Evolutionary conservation across 306 rosid species (phyloP), one percentile per base, ranked within the genome.

Genomic region (Mucuna pruriens): DNA sequence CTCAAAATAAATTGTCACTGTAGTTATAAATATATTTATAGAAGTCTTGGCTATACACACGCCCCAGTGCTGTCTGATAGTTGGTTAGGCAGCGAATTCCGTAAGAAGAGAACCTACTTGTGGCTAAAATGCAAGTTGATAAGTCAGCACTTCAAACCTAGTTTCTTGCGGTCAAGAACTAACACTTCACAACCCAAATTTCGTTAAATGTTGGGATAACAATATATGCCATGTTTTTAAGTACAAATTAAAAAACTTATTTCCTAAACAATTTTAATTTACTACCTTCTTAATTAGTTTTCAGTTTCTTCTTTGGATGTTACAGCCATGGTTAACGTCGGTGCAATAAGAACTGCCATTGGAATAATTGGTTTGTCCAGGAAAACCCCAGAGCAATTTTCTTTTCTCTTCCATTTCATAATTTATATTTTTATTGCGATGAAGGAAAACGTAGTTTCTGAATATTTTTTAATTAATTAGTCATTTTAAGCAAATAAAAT

Each of bases 321-420:
- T 75, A 25, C 55, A 71, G 77, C 77, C 72, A 90, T 90, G 90
- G 84, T 54, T 71, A 66, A 36, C 79, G 8, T 68, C 23, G 76
- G 4, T 0, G 0, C 25, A 39, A 17, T 70, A 10, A 83, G 97
- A 80, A 84, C 82, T 2, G 4, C 16, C 0, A 1, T 93, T 20
- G 97, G 96, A 38, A 9, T 91, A 33, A 0, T 90, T 22, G 96
- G 97, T 93, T 31, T 54, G 89, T 75, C 25, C 17, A 1, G 16
- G 3, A 6, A 23, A 52, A 39, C 9, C 52, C 49, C 19, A 0
- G 0, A 44, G 13, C 17, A 17, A 52, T 70, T 69, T 64, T 25
- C 12, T 1, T 5, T 20, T 16, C 63, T 51, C n/a, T 17, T 44
- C 33, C 20, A 55, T 66, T 69, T 23, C 61, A 29, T 58, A 29